phyloP scores from a whole-genome alignment of 2,329 filamentous ascomycete species.

The Ambrosiella cleistominuta region DNA sequence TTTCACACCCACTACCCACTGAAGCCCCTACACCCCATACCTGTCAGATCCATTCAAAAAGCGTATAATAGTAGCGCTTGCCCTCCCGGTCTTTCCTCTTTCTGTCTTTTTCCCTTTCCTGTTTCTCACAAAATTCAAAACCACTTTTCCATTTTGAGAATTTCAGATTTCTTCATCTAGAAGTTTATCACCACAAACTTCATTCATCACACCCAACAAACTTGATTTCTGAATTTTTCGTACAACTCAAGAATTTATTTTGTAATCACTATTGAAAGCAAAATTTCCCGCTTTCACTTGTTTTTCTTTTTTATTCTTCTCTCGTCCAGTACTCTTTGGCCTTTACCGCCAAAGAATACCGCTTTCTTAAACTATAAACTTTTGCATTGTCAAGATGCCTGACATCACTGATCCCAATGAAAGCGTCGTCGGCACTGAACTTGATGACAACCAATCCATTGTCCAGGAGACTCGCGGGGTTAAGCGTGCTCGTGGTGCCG shows the following conservation, averaged over 20 bases:
- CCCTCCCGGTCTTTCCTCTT: conserved; percentile 12
- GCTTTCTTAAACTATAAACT: not conserved
- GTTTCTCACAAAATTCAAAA: conserved; percentile 1
- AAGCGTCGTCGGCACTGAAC: conserved; percentile 54
- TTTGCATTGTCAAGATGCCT: conserved; percentile 38
- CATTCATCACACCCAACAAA: not conserved
- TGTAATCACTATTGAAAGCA: not conserved
- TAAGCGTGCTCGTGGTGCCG: conserved; percentile 74
- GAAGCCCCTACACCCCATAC: not conserved
- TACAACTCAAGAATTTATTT: not conserved
- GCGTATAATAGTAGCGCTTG: conserved; percentile 11
- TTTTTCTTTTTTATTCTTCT: conserved; percentile 1
- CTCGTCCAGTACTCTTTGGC: not conserved
- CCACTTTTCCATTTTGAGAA: not conserved
- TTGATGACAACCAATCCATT: conserved; percentile 53
- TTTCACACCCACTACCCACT: not conserved
- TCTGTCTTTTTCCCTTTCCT: conserved; percentile 11
- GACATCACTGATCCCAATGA: conserved; percentile 66
- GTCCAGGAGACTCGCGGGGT: conserved; percentile 58
- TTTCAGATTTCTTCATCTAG: too few relatives aligned
- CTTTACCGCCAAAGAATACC: not conserved
- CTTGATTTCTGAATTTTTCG: not conserved
- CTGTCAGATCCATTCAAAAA: not conserved
- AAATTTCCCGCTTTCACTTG: not conserved
- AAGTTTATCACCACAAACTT: too few relatives aligned